Evolutionary conservation across 768 basidiomycete species (phyloP).

Genomic region (Pleurotus ostreatus): DNA sequence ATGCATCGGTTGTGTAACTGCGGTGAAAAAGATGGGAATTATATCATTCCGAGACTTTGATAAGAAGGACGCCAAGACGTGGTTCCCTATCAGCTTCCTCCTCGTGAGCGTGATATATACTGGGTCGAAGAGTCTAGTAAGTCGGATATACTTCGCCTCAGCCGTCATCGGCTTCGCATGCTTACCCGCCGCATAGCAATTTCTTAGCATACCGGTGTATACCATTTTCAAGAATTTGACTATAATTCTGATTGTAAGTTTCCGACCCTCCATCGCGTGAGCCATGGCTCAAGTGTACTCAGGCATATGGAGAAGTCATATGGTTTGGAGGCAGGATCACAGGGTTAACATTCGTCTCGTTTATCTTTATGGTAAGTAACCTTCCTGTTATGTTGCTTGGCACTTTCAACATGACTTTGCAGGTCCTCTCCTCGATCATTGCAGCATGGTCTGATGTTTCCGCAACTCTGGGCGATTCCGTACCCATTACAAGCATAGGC

Average conservation of each 20-base stretch:
- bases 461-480: slow-evolving; percentile 32
- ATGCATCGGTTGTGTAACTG: slow-evolving; percentile 72
- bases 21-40: slow-evolving; percentile 70
- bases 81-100: slow-evolving; percentile 93
- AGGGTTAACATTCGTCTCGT: slow-evolving; percentile 81
- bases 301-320: slow-evolving; percentile 97
- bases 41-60: slow-evolving; percentile 87
- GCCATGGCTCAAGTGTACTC: slow-evolving; percentile 2
- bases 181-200: slow-evolving; percentile 64
- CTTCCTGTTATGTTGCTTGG: neutral
- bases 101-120: slow-evolving; percentile 97
- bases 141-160: slow-evolving; percentile 24
- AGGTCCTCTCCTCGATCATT: slow-evolving; percentile 91
- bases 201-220: slow-evolving; percentile 93
- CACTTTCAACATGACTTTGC: neutral
- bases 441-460: slow-evolving; percentile 95
- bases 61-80: slow-evolving; percentile 76
- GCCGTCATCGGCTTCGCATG: neutral
- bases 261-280: neutral
- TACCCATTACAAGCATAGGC: slow-evolving; percentile 29
- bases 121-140: slow-evolving; percentile 91
- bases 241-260: slow-evolving; percentile 92
- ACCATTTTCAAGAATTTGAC: slow-evolving; percentile 99
- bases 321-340: slow-evolving; percentile 95
- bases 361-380: slow-evolving; percentile 79